Evolutionary conservation across 441 rosid species (phyloP).

Genomic region (Euphorbia schlechtendalii): DNA sequence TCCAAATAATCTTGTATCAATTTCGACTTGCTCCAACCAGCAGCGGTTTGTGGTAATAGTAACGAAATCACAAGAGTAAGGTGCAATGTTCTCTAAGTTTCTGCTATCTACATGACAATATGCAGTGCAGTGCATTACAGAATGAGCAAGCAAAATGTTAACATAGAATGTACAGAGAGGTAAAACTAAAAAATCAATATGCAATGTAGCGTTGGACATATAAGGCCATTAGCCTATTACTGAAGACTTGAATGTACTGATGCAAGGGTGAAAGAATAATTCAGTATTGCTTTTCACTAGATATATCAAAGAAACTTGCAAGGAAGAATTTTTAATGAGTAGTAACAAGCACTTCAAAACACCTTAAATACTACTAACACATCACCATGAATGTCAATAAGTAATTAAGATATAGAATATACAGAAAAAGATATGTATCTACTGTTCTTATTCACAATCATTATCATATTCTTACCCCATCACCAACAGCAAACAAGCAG

Average conservation of each 20-base stretch:
- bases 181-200: too few relatives aligned
- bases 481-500: constrained; percentile 52
- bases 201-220: background rate
- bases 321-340: too few relatives aligned
- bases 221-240: too few relatives aligned
- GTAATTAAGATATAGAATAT: background rate
- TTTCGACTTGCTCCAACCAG: too few relatives aligned
- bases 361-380: constrained; percentile 2
- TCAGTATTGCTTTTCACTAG: too few relatives aligned
- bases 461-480: constrained; percentile 68
- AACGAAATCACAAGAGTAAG: too few relatives aligned
- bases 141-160: background rate
- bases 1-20: too few relatives aligned
- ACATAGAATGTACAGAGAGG: background rate
- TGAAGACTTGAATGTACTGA: background rate
- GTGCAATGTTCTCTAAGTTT: too few relatives aligned
- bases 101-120: background rate
- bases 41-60: too few relatives aligned
- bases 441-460: constrained; percentile 86
- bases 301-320: too few relatives aligned
- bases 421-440: too few relatives aligned
- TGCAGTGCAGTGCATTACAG: background rate
- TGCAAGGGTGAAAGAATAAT: background rate
- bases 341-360: constrained; percentile 15
- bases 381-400: background rate